Percentiles rank a stretch among this genome's conserved stretches.
These are phyloP conservation scores for Astrothelium subdiscretum DNA, from an alignment of 495 filamentous ascomycete species.

Conservation along the genomic window DNA sequence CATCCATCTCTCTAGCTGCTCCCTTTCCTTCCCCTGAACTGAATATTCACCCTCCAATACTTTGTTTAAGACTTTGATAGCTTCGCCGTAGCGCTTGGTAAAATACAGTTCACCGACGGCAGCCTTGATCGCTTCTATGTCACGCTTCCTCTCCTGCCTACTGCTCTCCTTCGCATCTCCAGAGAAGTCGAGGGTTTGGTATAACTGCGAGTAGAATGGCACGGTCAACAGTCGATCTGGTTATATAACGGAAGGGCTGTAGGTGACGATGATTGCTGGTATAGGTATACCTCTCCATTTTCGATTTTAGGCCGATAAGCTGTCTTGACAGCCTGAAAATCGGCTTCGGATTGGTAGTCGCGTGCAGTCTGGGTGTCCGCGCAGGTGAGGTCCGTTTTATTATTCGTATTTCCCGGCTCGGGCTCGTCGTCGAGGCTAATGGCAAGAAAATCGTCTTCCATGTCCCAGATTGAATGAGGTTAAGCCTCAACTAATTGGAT, in stretches of 20 bases:
- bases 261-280: too few relatives aligned
- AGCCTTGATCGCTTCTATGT: conserved; percentile 10
- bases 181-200: background rate
- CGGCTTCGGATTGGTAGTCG: background rate
- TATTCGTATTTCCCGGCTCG: too few relatives aligned
- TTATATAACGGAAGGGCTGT: too few relatives aligned
- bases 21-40: conserved; percentile 7
- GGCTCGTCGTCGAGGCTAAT: background rate
- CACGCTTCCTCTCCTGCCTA: conserved; percentile 11
- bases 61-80: conserved; percentile 7
- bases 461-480: too few relatives aligned
- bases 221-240: too few relatives aligned
- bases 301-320: conserved; percentile 1
- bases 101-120: conserved; percentile 17
- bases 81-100: conserved; percentile 2
- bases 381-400: too few relatives aligned
- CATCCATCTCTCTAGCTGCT: conserved; percentile 8
- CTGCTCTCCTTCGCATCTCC: background rate
- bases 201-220: conserved; percentile 6
- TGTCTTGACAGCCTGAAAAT: background rate
- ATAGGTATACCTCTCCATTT: conserved; percentile 8
- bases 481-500: too few relatives aligned
- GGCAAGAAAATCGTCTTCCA: background rate
- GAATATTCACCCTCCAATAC: background rate
- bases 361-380: too few relatives aligned